Percentiles rank a stretch among this genome's conserved stretches.
Conservation (phyloP, 495 filamentous ascomycete species). For the Trichoderma virens region DNA sequence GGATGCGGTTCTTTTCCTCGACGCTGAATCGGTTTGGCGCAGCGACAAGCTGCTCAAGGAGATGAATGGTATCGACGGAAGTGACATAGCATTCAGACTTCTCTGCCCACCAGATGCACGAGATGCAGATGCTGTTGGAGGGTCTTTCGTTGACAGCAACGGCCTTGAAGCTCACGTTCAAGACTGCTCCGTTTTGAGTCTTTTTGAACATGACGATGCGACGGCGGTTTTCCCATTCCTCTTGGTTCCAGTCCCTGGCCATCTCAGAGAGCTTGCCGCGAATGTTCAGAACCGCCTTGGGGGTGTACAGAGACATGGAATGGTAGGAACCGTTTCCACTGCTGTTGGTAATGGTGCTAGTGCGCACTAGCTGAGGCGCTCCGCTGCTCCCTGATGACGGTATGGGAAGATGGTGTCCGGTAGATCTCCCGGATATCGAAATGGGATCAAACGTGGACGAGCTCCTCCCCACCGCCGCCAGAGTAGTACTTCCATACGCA, state of each 20-base stretch:
- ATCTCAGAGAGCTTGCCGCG: constrained; percentile 76
- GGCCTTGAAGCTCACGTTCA: constrained; percentile 63
- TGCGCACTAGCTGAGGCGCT: constrained; percentile 69
- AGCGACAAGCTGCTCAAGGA: constrained; percentile 81
- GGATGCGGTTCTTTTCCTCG: constrained; percentile 96
- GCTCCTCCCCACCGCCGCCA: constrained; percentile 11
- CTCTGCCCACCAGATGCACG: constrained; percentile 90
- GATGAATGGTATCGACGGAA: constrained; percentile 89
- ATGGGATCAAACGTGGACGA: constrained; percentile 23
- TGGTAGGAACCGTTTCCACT: constrained; percentile 51
- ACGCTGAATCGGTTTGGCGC: constrained; percentile 68
- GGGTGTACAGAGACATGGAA: constrained; percentile 75
- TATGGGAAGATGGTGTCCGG: constrained; percentile 27
- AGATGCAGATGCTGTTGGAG: constrained; percentile 74
- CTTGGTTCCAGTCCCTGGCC: constrained; percentile 67
- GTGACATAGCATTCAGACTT: constrained; percentile 86
- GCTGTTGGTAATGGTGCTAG: constrained; percentile 61
- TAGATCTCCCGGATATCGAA: constrained; percentile 27
- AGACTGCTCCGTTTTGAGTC: constrained; percentile 64
- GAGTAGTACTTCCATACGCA: constrained; percentile 33
- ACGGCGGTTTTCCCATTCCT: constrained; percentile 68
- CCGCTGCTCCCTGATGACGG: constrained; percentile 22
- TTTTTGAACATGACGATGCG: constrained; percentile 82
- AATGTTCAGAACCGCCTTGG: constrained; percentile 78
- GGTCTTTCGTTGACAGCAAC: constrained; percentile 62